Percentiles rank a stretch among this genome's conserved stretches.
Evolutionary conservation across 495 filamentous ascomycete genomes (phyloP).

Genomic region (Hyaloscypha hepaticicola): DNA sequence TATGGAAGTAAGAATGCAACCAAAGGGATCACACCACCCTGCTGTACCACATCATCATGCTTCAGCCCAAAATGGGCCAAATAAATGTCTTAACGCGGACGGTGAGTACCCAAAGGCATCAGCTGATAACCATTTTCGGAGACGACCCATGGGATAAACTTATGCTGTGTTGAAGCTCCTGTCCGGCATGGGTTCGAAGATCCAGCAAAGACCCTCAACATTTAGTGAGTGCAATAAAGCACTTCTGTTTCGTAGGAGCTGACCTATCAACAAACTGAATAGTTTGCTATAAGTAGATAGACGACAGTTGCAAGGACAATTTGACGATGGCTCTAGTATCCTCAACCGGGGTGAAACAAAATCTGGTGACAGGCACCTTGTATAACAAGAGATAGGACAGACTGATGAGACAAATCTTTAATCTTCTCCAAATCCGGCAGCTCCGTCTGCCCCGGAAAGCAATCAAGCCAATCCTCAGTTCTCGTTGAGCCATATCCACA

Average conservation of each 20-base stretch:
- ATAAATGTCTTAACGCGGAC: too few relatives aligned
- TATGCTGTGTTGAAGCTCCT: not conserved
- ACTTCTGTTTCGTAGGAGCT: not conserved
- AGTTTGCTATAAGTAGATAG: not conserved
- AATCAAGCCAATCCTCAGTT: not conserved
- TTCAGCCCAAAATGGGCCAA: too few relatives aligned
- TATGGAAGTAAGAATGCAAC: not conserved
- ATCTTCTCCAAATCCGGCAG: not conserved
- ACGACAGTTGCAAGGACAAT: not conserved
- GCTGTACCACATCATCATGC: not conserved
- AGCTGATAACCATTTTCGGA: not conserved
- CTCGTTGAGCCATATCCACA: not conserved
- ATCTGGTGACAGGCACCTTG: not conserved
- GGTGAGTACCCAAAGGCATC: not conserved
- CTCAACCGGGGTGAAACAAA: not conserved
- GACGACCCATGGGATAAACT: not conserved
- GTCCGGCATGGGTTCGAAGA: not conserved
- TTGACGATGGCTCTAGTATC: not conserved
- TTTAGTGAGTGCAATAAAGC: not conserved
- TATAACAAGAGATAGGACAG: not conserved
- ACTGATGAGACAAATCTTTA: not conserved
- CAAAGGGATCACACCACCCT: not conserved
- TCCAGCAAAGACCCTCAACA: too few relatives aligned
- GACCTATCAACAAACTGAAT: not conserved
- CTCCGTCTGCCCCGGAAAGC: not conserved